A percentile compares a stretch with the other conserved stretches of the same genome.
Conservation (phyloP, 768 basidiomycete genomes). For the Favolaschia claudopus region DNA sequence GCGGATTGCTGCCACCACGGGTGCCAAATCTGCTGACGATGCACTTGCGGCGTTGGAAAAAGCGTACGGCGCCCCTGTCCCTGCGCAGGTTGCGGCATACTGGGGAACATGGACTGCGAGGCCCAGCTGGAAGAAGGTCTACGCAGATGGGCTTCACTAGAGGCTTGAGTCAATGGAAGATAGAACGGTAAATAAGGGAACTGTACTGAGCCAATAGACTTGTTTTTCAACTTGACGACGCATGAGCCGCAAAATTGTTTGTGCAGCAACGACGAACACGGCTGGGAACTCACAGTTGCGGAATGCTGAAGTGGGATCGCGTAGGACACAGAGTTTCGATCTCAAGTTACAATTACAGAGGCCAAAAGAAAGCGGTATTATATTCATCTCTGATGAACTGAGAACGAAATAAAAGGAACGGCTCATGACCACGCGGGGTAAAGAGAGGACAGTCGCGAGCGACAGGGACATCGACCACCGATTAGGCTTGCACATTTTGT, state of each 20-base stretch:
- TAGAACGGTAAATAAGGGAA: no score
- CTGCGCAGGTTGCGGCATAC: constrained; percentile 48
- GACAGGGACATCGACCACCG: constrained; percentile 15
- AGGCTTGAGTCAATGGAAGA: no score
- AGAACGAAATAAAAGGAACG: constrained; percentile 4
- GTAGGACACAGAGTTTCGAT: no score
- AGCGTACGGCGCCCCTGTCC: constrained; percentile 45
- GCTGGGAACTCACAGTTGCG: no score
- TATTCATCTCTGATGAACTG: constrained; percentile 22
- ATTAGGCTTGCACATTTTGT: constrained; percentile 54
- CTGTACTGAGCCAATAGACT: no score
- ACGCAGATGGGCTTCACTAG: constrained; percentile 53
- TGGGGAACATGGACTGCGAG: constrained; percentile 53
- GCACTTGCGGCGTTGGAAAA: constrained; percentile 47
- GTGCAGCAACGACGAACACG: no score
- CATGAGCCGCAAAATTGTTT: no score
- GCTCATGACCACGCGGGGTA: constrained; percentile 12
- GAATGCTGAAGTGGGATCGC: no score
- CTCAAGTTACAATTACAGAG: constrained; percentile 2
- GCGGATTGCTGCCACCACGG: constrained; percentile 48
- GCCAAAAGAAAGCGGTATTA: constrained; percentile 28
- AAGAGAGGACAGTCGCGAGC: constrained; percentile 24
- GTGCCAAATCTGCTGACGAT: constrained; percentile 44
- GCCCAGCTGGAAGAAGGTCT: constrained; percentile 55
- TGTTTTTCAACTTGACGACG: no score